phyloP scores from a whole-genome alignment of 2,329 filamentous ascomycete genomes.

The Cladosporium sp. region DNA sequence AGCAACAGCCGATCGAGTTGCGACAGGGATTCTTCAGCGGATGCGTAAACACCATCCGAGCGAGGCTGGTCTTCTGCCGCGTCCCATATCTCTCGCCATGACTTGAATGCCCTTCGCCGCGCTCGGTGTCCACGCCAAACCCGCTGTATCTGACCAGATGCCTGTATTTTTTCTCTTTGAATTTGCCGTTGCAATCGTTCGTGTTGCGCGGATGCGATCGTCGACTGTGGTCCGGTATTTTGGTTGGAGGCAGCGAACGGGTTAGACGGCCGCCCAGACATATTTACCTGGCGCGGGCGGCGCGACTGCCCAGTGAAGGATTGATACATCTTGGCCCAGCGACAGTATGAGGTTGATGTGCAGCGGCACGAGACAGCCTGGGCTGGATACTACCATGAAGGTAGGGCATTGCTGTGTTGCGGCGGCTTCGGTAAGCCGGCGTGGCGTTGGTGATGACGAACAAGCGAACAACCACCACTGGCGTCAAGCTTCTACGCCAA shows the following conservation, averaged over 20 bases:
- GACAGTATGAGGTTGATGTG: not conserved
- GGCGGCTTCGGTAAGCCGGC: not conserved
- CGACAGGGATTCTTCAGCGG: slow-evolving; percentile 35
- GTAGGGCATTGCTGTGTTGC: not conserved
- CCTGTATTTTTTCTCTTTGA: slow-evolving; percentile 72
- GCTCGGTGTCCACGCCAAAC: slow-evolving; percentile 74
- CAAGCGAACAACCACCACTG: too few species aligned
- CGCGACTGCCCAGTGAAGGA: slow-evolving; percentile 79
- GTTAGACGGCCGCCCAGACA: slow-evolving; percentile 74
- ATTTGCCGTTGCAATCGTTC: slow-evolving; percentile 76
- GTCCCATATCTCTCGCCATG: slow-evolving; percentile 62
- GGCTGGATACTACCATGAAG: not conserved
- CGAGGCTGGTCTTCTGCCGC: slow-evolving; percentile 35
- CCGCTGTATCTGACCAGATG: slow-evolving; percentile 69
- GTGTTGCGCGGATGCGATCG: slow-evolving; percentile 80
- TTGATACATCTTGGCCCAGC: slow-evolving; percentile 5
- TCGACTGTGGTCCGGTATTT: slow-evolving; percentile 61
- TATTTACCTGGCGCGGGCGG: slow-evolving; percentile 85
- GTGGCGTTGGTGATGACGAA: not conserved
- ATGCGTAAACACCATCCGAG: slow-evolving; percentile 32
- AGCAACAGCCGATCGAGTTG: slow-evolving; percentile 42
- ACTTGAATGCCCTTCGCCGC: slow-evolving; percentile 55
- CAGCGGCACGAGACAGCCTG: not conserved
- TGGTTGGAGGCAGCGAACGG: slow-evolving; percentile 63
- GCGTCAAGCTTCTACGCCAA: not conserved